These are phyloP conservation scores for Marasmius tenuissimus DNA, from an alignment of 1,284 basidiomycete genomes.

Conservation along the genomic window DNA sequence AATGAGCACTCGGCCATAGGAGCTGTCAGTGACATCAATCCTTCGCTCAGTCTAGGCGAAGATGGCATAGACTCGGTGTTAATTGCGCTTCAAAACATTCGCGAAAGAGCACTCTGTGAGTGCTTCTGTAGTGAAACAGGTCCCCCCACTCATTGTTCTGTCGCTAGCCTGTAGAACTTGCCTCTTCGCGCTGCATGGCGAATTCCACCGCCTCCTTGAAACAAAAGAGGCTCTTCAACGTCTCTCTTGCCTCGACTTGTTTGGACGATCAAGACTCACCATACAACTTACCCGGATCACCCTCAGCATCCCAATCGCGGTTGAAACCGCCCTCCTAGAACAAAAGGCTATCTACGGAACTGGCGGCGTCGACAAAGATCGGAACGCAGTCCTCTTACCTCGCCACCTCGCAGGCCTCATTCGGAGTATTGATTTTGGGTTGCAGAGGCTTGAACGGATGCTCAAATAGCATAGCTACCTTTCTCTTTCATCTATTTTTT, in stretches of 20 bases:
- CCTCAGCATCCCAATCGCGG: constrained; percentile 71
- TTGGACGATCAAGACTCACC: constrained; percentile 74
- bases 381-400: constrained; percentile 45
- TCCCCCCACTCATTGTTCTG: constrained; percentile 2
- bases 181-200: constrained; percentile 69
- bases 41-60: constrained; percentile 66
- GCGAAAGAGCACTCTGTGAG: constrained; percentile 68
- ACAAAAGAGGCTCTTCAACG: constrained; percentile 75
- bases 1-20: constrained; percentile 35
- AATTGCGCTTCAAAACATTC: constrained; percentile 58
- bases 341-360: constrained; percentile 22
- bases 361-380: constrained; percentile 12
- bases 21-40: constrained; percentile 73
- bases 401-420: constrained; percentile 56
- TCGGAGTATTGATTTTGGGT: constrained; percentile 54
- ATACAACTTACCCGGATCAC: constrained; percentile 82
- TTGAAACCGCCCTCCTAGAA: constrained; percentile 66
- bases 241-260: constrained; percentile 77
- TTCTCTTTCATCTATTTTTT: background rate
- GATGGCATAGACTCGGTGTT: constrained; percentile 71
- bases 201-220: constrained; percentile 74
- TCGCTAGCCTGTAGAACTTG: constrained; percentile 75
- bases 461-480: constrained; percentile 30
- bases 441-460: constrained; percentile 66
- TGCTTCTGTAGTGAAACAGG: constrained; percentile 13